Conservation (phyloP, 2,329 filamentous ascomycete species). For the Scortechinia acanthostroma region DNA sequence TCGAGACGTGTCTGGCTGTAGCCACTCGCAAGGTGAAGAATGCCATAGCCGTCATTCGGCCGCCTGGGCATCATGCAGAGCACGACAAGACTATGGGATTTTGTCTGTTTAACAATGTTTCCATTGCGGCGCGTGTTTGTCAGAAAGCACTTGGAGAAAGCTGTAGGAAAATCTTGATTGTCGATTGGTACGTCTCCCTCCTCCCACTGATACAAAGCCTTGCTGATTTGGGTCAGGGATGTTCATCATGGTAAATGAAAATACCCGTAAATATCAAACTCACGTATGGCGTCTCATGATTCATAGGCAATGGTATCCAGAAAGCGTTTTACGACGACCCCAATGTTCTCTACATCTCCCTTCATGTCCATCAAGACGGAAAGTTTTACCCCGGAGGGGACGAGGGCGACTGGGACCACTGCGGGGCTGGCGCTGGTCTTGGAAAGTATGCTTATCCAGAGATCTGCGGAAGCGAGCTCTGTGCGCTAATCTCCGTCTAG, state of each 20-base stretch:
- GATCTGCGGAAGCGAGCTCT: not conserved
- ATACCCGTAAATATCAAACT: conserved; percentile 9
- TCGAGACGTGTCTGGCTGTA: conserved; percentile 60
- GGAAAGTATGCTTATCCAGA: conserved; percentile 34
- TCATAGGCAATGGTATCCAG: conserved; percentile 57
- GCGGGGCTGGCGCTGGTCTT: conserved; percentile 44
- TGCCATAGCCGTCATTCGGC: conserved; percentile 61
- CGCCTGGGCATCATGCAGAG: conserved; percentile 64
- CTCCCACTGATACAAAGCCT: not conserved
- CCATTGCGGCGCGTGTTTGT: conserved; percentile 55
- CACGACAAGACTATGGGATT: conserved; percentile 56
- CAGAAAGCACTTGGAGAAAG: conserved; percentile 45
- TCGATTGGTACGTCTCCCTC: conserved; percentile 46
- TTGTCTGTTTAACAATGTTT: conserved; percentile 66
- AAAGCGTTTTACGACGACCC: conserved; percentile 63
- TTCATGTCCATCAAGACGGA: conserved; percentile 56
- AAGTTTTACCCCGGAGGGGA: conserved; percentile 52
- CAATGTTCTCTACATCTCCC: conserved; percentile 61
- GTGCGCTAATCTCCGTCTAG: conserved; percentile 16
- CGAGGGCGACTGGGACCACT: conserved; percentile 51
- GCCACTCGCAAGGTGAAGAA: conserved; percentile 56
- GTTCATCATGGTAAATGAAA: conserved; percentile 51
- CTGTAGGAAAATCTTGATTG: conserved; percentile 58
- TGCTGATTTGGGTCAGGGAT: conserved; percentile 35
- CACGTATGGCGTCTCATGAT: conserved; percentile 5